Conservation (phyloP, 2,329 filamentous ascomycete genomes). For the Uncinocarpus reesii region DNA sequence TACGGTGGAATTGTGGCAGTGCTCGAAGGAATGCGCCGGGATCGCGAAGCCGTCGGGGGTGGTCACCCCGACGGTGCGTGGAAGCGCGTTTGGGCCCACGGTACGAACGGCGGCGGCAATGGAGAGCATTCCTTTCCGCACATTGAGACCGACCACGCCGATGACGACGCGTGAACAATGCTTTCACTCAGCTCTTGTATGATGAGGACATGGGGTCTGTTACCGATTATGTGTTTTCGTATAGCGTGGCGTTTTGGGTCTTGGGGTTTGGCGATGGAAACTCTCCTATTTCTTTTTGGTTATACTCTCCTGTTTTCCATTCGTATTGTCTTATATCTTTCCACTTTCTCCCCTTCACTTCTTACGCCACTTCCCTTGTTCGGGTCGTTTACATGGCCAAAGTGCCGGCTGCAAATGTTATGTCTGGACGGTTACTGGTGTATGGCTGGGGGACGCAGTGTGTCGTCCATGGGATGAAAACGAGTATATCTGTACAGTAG, state of each 20-base stretch:
- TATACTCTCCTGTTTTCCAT: background rate
- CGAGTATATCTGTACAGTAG: background rate
- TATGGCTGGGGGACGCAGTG: background rate
- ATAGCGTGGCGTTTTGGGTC: constrained; percentile 15
- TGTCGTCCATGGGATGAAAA: background rate
- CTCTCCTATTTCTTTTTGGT: constrained; percentile 12
- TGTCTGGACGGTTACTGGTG: background rate
- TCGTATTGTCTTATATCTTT: constrained; percentile 3
- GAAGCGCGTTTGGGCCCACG: constrained; percentile 35
- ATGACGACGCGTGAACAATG: constrained; percentile 10
- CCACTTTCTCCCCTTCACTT: background rate
- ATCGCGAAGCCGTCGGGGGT: constrained; percentile 39
- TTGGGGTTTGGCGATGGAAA: constrained; percentile 12
- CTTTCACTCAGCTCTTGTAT: too few species aligned
- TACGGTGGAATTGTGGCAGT: constrained; percentile 57
- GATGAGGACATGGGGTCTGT: too few species aligned
- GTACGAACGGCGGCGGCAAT: constrained; percentile 19
- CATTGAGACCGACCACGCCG: constrained; percentile 8
- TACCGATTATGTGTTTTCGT: constrained; percentile 1
- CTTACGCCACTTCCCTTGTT: background rate
- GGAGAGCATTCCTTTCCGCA: constrained; percentile 6
- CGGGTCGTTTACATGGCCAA: background rate
- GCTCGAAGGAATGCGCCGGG: constrained; percentile 59
- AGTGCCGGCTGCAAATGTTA: background rate
- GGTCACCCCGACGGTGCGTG: constrained; percentile 32